Percentiles rank a stretch among this genome's conserved stretches.
Conservation (phyloP, 768 basidiomycete species). For the Pholiota conissans region DNA sequence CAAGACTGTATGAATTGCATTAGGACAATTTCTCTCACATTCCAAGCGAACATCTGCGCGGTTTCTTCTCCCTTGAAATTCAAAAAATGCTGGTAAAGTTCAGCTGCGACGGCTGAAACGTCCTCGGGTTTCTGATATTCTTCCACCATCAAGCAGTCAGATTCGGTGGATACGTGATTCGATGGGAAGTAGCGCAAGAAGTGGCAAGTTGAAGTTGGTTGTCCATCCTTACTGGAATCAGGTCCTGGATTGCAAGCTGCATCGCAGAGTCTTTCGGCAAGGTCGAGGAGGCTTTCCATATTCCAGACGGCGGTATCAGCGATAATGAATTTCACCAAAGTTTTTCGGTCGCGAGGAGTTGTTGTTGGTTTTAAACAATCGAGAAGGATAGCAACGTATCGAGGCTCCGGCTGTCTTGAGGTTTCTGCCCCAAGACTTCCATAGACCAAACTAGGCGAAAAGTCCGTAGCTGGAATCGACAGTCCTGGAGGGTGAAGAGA, state of each 20-base stretch:
- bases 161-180: background rate
- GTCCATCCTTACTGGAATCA: background rate
- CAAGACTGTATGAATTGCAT: slow-evolving; percentile 14
- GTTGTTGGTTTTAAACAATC: background rate
- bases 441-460: background rate
- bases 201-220: background rate
- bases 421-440: background rate
- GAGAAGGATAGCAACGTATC: slow-evolving; percentile 7
- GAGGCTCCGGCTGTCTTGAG: background rate
- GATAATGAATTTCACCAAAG: slow-evolving; percentile 8
- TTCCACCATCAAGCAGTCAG: background rate
- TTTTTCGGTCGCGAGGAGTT: slow-evolving; percentile 5
- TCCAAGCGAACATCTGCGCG: slow-evolving; percentile 16
- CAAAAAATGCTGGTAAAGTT: slow-evolving; percentile 7
- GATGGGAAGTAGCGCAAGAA: slow-evolving; percentile 1
- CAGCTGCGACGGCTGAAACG: background rate
- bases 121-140: background rate
- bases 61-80: slow-evolving; percentile 7
- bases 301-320: slow-evolving; percentile 11
- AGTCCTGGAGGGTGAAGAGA: background rate
- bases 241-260: slow-evolving; percentile 7
- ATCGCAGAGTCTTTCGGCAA: slow-evolving; percentile 10
- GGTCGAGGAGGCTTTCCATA: slow-evolving; percentile 14
- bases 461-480: background rate
- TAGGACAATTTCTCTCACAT: slow-evolving; percentile 17